Percentiles rank a stretch among this genome's conserved stretches.
These are phyloP conservation scores for Neoboletus subvelutipes DNA, from an alignment of 768 basidiomycete genomes.

Conservation along the genomic window DNA sequence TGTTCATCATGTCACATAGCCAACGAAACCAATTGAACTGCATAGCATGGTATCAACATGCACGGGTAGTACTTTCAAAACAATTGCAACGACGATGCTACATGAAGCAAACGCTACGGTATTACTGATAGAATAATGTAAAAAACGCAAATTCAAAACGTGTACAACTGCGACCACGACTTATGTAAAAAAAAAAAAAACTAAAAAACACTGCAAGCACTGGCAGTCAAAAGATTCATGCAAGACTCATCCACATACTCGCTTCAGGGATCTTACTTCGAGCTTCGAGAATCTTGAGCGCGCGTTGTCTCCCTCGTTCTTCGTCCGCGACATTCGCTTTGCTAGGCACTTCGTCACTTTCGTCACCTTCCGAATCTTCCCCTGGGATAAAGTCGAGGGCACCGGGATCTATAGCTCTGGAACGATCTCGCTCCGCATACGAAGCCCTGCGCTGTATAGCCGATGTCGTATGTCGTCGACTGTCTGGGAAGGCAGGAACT, in stretches of 20 bases:
- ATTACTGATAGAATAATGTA: constrained; percentile 36
- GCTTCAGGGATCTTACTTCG: constrained; percentile 65
- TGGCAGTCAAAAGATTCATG: constrained; percentile 31
- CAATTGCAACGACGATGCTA: constrained; percentile 28
- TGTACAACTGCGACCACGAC: constrained; percentile 9
- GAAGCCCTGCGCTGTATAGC: constrained; percentile 55
- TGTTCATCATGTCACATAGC: too few relatives aligned
- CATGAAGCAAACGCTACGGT: constrained; percentile 30
- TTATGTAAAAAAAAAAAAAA: constrained; percentile 14
- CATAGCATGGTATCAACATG: constrained; percentile 13
- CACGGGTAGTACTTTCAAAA: constrained; percentile 14
- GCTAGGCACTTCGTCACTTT: constrained; percentile 24
- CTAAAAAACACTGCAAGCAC: not conserved
- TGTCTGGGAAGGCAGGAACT: constrained; percentile 28
- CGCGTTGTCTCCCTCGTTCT: constrained; percentile 55
- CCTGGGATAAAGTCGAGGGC: constrained; percentile 57
- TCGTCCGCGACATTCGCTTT: constrained; percentile 24
- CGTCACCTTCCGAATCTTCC: constrained; percentile 46
- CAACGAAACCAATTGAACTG: not conserved
- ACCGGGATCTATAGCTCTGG: constrained; percentile 66
- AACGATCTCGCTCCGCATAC: constrained; percentile 69
- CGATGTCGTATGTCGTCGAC: constrained; percentile 36
- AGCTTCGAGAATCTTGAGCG: constrained; percentile 67
- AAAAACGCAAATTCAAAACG: constrained; percentile 13
- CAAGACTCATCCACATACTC: constrained; percentile 84